Percentiles rank a stretch among this genome's conserved stretches.
Evolutionary conservation across 176 grass and related monocot genomes (phyloP).

Genomic region (Aegilops sharonensis): DNA sequence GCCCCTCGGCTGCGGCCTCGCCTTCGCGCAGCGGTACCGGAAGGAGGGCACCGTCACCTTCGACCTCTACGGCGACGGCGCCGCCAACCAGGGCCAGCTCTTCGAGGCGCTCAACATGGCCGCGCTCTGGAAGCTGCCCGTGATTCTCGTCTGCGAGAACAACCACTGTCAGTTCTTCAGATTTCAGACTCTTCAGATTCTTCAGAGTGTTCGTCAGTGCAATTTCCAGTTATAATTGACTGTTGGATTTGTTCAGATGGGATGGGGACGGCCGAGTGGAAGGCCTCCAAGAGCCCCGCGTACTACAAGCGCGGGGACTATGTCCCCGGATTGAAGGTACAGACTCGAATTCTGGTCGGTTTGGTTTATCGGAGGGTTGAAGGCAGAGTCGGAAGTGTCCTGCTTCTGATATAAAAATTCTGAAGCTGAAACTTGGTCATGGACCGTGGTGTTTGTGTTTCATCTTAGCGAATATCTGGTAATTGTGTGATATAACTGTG

Average conservation of each 20-base stretch:
- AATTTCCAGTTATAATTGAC: neutral
- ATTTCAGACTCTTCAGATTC: too few species aligned
- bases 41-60: slow-evolving; percentile 82
- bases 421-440: neutral
- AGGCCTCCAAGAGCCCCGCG: slow-evolving; percentile 66
- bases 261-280: slow-evolving; percentile 96
- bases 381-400: neutral
- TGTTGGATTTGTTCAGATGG: slow-evolving; percentile 58
- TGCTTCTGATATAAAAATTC: neutral
- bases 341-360: too few species aligned
- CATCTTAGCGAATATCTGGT: neutral
- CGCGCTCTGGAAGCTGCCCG: slow-evolving; percentile 86
- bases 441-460: neutral
- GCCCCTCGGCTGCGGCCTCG: slow-evolving; percentile 70
- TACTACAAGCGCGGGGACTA: slow-evolving; percentile 99
- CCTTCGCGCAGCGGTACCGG: slow-evolving; percentile 78
- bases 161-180: slow-evolving; percentile 68
- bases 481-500: neutral
- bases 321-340: slow-evolving; percentile 82
- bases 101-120: slow-evolving; percentile 98
- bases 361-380: too few species aligned
- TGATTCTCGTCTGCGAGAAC: slow-evolving; percentile 93
- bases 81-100: slow-evolving; percentile 90
- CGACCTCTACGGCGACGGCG: slow-evolving; percentile 75
- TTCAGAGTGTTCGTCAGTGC: neutral